Base-by-base conservation (phyloP, 768 basidiomycete species). In the Mycena maculata region DNA sequence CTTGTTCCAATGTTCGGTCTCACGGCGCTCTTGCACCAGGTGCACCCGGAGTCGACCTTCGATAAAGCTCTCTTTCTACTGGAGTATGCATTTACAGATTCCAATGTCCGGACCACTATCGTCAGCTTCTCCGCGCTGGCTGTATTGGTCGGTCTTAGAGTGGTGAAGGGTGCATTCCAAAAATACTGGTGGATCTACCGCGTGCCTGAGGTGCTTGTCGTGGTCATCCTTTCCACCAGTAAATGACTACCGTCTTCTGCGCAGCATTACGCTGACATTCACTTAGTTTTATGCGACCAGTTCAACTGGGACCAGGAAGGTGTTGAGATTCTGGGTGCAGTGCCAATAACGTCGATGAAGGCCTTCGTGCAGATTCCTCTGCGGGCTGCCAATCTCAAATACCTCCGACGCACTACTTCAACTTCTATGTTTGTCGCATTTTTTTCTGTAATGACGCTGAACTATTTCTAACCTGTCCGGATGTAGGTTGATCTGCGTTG, bases 1-100 rank as follows among this genome's bases (percentile, higher is more conserved):
- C 81, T 96, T 20, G 89, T 95, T 28, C 94, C 96, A 0, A 96
- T 98, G 92, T 86, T 98, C 50, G 96, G 96, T 27, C 84, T 98
- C 27, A 80, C 80, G 8, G 78, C 79, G 3, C 80, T 94, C 13
- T 84, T 87, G 67, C 85, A 84, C 60, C 45, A 75, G 20, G 55
- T 86, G 13, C 86, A 90, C 72, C 90, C 90, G 4, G 82, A 91
- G 70, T 85, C 89, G 3, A 90, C 94, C 0, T 70, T 93, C 23
- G 89, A 92, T 65, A 99, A 98, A 76, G 75, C 92, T 13, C 18
- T 87, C 10, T 98, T 98, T 79, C 78, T 98, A 20, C 38, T 91
- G 23, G 82, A 89, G 72, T 80, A 91, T 67, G 81, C 80, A 4
- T 83, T 86, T 72, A 78, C 83, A 1, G 80, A 90, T 59, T 76